phyloP scores from a whole-genome alignment of 306 rosid species.

The Hylodesmum podocarpum region DNA sequence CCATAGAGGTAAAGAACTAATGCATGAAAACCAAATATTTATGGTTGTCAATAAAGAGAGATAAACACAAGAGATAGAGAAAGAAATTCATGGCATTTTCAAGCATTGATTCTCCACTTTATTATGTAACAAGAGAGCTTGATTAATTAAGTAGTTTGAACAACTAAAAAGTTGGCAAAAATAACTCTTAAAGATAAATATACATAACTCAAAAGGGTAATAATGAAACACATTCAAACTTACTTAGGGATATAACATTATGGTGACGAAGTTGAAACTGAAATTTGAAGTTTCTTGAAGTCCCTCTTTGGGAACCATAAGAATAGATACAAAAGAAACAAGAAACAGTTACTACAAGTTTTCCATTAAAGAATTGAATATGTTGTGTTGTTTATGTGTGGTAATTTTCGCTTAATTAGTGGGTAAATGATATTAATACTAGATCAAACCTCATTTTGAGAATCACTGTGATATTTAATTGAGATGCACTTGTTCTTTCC shows the following conservation, averaged over 20 bases:
- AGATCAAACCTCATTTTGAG: slow-evolving; percentile 57
- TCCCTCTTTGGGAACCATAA: slow-evolving; percentile 41
- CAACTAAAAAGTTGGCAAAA: neutral
- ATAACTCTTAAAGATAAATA: neutral
- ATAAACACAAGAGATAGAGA: neutral
- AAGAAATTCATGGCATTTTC: neutral
- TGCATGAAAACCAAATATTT: neutral
- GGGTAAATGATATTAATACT: slow-evolving; percentile 15
- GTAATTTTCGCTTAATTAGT: slow-evolving; percentile 14
- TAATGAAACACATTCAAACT: slow-evolving; percentile 35
- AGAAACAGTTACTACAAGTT: slow-evolving; percentile 33
- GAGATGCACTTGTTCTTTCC: slow-evolving; percentile 55
- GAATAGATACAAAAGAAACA: slow-evolving; percentile 30
- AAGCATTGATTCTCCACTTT: neutral
- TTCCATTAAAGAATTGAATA: neutral
- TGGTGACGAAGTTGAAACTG: slow-evolving; percentile 51
- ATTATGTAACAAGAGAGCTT: neutral
- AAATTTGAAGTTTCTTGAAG: slow-evolving; percentile 44
- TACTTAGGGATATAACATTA: slow-evolving; percentile 59
- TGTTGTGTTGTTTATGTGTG: neutral
- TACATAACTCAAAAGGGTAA: neutral
- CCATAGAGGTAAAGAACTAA: neutral
- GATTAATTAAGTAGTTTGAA: neutral
- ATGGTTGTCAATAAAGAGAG: neutral
- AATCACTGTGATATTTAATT: slow-evolving; percentile 48